Percentiles rank a stretch among this genome's conserved stretches.
Evolutionary conservation across 768 basidiomycete genomes (phyloP).

Genomic region (Kondoa subrosea): DNA sequence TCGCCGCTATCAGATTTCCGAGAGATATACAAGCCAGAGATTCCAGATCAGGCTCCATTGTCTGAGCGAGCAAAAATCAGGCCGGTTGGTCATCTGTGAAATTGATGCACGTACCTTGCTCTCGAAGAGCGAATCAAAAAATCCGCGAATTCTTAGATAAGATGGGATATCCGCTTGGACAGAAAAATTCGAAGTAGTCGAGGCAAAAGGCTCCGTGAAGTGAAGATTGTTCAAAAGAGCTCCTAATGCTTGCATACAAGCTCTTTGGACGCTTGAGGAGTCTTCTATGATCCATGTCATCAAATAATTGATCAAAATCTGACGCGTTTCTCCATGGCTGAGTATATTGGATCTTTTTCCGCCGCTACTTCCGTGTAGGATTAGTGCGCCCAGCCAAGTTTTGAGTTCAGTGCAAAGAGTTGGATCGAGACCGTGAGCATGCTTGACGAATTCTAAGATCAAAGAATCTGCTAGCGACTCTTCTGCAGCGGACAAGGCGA

Average conservation of each 20-base stretch:
- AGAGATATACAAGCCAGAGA: background rate
- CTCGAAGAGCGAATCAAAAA: too few species aligned
- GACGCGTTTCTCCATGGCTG: background rate
- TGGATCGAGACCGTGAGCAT: background rate
- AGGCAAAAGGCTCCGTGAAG: background rate
- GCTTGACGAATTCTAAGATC: background rate
- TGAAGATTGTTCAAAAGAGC: background rate
- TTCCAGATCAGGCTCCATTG: background rate
- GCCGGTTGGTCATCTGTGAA: too few species aligned
- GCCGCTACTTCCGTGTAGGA: too few species aligned
- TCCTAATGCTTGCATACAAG: background rate
- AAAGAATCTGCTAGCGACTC: background rate
- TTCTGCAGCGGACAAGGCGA: background rate
- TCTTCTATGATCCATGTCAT: background rate
- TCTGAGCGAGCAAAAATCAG: background rate
- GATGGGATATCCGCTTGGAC: too few species aligned
- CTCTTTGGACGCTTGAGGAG: background rate
- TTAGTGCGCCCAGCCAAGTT: too few species aligned
- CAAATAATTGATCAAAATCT: background rate
- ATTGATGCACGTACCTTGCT: too few species aligned
- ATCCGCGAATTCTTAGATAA: too few species aligned
- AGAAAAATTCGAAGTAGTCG: too few species aligned
- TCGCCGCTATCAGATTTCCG: background rate
- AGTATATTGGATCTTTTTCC: too few species aligned
- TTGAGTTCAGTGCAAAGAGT: background rate